These are phyloP conservation scores for Termitomyces titanicus DNA, from an alignment of 768 basidiomycete species.

Conservation along the genomic window DNA sequence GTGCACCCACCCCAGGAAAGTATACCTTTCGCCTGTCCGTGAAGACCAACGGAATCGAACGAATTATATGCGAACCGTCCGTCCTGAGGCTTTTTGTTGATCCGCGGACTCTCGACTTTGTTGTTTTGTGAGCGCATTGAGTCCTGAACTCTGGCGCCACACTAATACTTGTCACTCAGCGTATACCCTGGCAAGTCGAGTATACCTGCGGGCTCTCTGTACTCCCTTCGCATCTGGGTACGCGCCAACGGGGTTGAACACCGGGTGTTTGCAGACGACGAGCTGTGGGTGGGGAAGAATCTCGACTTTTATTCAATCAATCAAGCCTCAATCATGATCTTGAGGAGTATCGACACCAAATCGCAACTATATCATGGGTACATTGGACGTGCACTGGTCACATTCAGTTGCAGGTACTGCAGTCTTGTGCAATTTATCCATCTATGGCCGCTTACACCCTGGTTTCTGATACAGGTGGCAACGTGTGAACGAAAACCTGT, in stretches of 20 bases:
- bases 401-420: slow-evolving; percentile 50
- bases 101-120: slow-evolving; percentile 53
- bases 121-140: slow-evolving; percentile 49
- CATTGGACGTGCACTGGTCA: slow-evolving; percentile 54
- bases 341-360: slow-evolving; percentile 38
- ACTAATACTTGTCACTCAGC: slow-evolving; percentile 26
- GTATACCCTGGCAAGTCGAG: slow-evolving; percentile 57
- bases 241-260: slow-evolving; percentile 56
- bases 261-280: slow-evolving; percentile 59
- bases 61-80: slow-evolving; percentile 45
- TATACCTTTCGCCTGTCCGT: slow-evolving; percentile 54
- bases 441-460: neutral
- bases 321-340: slow-evolving; percentile 52
- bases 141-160: neutral
- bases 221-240: slow-evolving; percentile 63
- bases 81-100: slow-evolving; percentile 46
- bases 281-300: slow-evolving; percentile 64
- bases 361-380: slow-evolving; percentile 51
- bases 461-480: slow-evolving; percentile 44
- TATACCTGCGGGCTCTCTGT: slow-evolving; percentile 50
- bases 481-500: slow-evolving; percentile 37
- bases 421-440: neutral
- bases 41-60: slow-evolving; percentile 52
- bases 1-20: slow-evolving; percentile 37
- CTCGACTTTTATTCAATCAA: slow-evolving; percentile 57